Evolutionary conservation across 1,139 yeast species (phyloP).

Genomic region (Geotrichum siamense): DNA sequence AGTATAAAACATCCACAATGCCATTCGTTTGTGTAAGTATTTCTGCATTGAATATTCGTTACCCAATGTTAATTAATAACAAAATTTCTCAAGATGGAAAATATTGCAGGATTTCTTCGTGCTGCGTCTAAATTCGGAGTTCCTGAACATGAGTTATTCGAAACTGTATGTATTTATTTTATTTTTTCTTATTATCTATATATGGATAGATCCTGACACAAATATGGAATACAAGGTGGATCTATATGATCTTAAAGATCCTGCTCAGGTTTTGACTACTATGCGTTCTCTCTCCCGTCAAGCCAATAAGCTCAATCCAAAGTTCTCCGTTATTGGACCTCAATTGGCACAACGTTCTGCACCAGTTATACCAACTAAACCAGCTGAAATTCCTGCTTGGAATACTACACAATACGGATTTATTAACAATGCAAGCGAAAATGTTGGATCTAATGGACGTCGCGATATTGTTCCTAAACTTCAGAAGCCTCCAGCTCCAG

Average conservation of each 20-base stretch:
- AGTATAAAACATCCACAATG: conserved; percentile 59
- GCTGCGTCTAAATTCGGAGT: conserved; percentile 61
- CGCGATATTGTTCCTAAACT: conserved; percentile 36
- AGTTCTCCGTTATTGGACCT: conserved; percentile 48
- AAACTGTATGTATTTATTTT: conserved; percentile 40
- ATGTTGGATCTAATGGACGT: conserved; percentile 45
- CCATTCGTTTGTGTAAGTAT: conserved; percentile 56
- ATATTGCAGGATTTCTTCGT: conserved; percentile 62
- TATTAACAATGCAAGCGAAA: conserved; percentile 50
- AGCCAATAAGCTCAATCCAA: conserved; percentile 43
- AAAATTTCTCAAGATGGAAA: conserved; percentile 52
- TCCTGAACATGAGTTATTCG: conserved; percentile 78
- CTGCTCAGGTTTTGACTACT: conserved; percentile 68
- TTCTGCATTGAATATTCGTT: background rate
- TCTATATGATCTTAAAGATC: conserved; percentile 64
- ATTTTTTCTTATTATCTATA: background rate
- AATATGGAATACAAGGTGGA: conserved; percentile 39
- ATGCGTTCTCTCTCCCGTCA: conserved; percentile 66
- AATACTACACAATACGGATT: conserved; percentile 53
- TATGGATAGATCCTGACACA: background rate
- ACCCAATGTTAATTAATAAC: background rate
- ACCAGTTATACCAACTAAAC: conserved; percentile 32
- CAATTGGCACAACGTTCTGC: conserved; percentile 35
- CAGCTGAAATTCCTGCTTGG: conserved; percentile 41
- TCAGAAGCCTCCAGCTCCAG: conserved; percentile 18